phyloP scores from a whole-genome alignment of 2,329 filamentous ascomycete genomes.

The Diplodia sapinea region DNA sequence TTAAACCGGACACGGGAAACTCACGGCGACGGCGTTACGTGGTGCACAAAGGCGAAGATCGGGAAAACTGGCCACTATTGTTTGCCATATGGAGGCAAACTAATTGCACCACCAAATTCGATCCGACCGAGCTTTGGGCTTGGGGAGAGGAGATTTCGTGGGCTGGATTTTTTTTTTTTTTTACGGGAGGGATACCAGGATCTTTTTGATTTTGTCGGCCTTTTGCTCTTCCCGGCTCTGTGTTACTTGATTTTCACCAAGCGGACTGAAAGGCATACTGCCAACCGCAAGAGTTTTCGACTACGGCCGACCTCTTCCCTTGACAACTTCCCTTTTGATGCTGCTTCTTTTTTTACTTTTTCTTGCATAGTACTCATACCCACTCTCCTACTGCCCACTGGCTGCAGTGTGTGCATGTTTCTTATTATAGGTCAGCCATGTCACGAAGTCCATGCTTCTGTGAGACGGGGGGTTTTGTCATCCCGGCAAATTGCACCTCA shows the following conservation, averaged over 20 bases:
- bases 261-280: conserved; percentile 8
- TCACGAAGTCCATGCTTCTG: conserved; percentile 26
- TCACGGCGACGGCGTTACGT: conserved; percentile 27
- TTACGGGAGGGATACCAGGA: conserved; percentile 21
- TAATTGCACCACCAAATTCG: conserved; percentile 14
- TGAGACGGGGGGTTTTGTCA: conserved; percentile 16
- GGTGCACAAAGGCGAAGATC: conserved; percentile 28
- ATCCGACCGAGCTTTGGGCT: conserved; percentile 19
- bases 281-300: conserved; percentile 12
- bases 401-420: conserved; percentile 25
- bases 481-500: conserved; percentile 15
- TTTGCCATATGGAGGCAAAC: conserved; percentile 23
- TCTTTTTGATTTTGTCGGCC: conserved; percentile 14
- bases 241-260: conserved; percentile 20
- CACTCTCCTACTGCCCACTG: conserved; percentile 9
- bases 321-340: neutral
- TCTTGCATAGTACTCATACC: conserved; percentile 25
- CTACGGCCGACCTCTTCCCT: conserved; percentile 10
- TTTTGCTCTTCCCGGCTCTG: conserved; percentile 22
- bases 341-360: conserved; percentile 1
- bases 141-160: neutral
- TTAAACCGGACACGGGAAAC: conserved; percentile 4
- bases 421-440: conserved; percentile 29
- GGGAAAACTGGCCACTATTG: conserved; percentile 7
- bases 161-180: conserved; percentile 9